Base-by-base conservation (phyloP, 73 alveolate genomes). In the Uronychia binucleata region DNA sequence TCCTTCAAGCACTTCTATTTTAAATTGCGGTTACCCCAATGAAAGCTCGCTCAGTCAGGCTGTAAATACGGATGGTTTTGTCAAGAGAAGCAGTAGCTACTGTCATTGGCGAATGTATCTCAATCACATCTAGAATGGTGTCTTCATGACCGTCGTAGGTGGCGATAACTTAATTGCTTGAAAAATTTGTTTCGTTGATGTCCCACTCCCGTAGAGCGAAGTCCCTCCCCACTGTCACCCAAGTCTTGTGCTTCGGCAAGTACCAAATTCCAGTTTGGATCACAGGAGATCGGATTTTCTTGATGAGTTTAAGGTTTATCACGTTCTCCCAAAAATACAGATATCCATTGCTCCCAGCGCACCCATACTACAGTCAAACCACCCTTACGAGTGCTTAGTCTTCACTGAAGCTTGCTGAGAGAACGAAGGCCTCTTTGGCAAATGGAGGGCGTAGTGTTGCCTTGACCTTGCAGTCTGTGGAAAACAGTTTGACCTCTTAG, bases 21-120 rank as follows among this genome's bases (percentile, higher is more conserved):
- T 11, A 88, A 97, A 83, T 82, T 83, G 19, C 5, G 19, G n/a
- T 46, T 1, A 92, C 93, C 67, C 94, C 96, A 75, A 92, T 86
- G 0, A 85, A 87, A 35, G 79, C 88, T 60, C 85, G 75, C 33
- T 95, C 97, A 34, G 75, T 84, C 28, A 95, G 93, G 78, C 95
- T 92, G 58, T 88, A 90, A 31, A 96, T 86, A 57, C 96, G 82
- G 28, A 96, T 95, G 58, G 88, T 86, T 85, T 94, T 91, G 89
- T 94, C 98, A 59, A 95, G 83, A 57, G 97, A 90, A 57, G 96
- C 97, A 31, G 98, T 92, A 28, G 97, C 93, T 30, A 94, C 90
- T 59, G 91, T 84, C 60, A 86, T 87, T 30, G 97, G 98, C 31
- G 81, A 86, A 31, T 86, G 90, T 1, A 92, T 92, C 59, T 94